Conservation (phyloP, 2,329 filamentous ascomycete genomes). For the Neofusicoccum kwambonambiense region DNA sequence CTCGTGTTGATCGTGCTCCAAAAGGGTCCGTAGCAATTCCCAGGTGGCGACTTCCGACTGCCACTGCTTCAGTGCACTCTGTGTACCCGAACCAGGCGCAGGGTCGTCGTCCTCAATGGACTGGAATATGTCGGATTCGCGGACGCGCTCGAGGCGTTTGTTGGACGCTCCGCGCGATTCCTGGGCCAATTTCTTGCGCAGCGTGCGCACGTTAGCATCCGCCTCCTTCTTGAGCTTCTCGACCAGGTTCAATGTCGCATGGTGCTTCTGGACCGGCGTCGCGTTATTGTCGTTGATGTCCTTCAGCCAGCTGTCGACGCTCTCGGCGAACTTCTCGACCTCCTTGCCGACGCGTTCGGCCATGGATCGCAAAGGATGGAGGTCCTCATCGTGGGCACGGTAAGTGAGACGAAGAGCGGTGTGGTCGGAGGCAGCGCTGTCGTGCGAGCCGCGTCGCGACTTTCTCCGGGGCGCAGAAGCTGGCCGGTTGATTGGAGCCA, state of each 20-base stretch:
- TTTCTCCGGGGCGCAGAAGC: constrained; percentile 21
- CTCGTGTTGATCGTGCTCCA: constrained; percentile 63
- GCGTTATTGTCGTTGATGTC: constrained; percentile 28
- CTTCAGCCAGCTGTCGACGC: constrained; percentile 67
- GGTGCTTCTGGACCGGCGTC: constrained; percentile 57
- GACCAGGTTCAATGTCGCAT: constrained; percentile 38
- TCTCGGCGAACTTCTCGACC: constrained; percentile 82
- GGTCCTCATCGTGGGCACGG: constrained; percentile 39
- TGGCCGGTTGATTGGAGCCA: constrained; percentile 28
- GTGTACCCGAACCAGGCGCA: constrained; percentile 24
- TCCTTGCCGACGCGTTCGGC: constrained; percentile 72
- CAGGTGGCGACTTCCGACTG: constrained; percentile 87
- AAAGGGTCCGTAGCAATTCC: constrained; percentile 75
- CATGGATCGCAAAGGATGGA: constrained; percentile 62
- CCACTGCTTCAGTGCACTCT: constrained; percentile 59
- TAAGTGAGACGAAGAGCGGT: constrained; percentile 23
- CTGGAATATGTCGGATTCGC: constrained; percentile 20
- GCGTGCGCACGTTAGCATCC: constrained; percentile 46
- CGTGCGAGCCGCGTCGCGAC: constrained; percentile 7
- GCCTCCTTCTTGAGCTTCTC: constrained; percentile 51
- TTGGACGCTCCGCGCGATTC: constrained; percentile 36
- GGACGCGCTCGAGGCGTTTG: constrained; percentile 27
- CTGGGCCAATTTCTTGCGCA: constrained; percentile 45
- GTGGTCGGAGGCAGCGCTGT: constrained; percentile 22
- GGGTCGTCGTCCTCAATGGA: constrained; percentile 29